Percentiles rank a stretch among this genome's conserved stretches.
Evolutionary conservation across 352 stramenopile species (phyloP).

Genomic region (Hyaloperonospora brassicae): DNA sequence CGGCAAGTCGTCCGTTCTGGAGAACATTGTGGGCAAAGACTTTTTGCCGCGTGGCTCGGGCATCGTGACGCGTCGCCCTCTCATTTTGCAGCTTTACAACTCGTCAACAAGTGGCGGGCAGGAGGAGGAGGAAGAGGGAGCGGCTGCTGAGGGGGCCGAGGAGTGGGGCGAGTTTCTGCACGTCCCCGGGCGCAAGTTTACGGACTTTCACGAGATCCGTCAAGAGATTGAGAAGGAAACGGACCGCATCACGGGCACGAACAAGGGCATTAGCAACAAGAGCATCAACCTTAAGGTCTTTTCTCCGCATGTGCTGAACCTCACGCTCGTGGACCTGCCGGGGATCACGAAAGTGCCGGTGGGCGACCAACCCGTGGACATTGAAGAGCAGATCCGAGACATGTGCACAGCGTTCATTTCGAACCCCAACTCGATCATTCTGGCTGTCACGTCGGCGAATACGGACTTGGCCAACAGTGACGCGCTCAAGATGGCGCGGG

Average conservation of each 20-base stretch:
- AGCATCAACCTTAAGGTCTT: constrained; percentile 99
- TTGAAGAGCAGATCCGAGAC: constrained; percentile 98
- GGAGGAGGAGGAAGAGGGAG: constrained; percentile 9
- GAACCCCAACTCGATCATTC: constrained; percentile 99
- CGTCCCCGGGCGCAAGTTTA: constrained; percentile 91
- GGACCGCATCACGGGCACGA: constrained; percentile 91
- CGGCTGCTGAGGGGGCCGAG: constrained; percentile 28
- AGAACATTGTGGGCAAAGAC: constrained; percentile 92
- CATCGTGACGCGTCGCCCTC: constrained; percentile 96
- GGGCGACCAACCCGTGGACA: constrained; percentile 98
- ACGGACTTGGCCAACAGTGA: constrained; percentile 99
- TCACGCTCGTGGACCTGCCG: constrained; percentile 99
- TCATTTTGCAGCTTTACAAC: constrained; percentile 98
- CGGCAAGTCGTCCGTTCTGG: constrained; percentile 94
- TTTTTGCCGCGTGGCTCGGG: constrained; percentile 96
- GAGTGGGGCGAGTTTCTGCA: constrained; percentile 99
- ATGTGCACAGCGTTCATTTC: constrained; percentile 98
- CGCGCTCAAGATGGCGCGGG: constrained; percentile 94
- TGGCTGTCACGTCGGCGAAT: constrained; percentile 98
- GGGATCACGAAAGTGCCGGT: constrained; percentile 98
- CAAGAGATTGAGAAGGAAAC: constrained; percentile 98
- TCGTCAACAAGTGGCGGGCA: constrained; percentile 26
- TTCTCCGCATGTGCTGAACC: constrained; percentile 95
- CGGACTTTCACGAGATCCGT: constrained; percentile 95
- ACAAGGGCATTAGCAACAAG: constrained; percentile 97